Evolutionary conservation across 805 yeast species (phyloP).

Genomic region (Schwanniomyces pseudopolymorphus): DNA sequence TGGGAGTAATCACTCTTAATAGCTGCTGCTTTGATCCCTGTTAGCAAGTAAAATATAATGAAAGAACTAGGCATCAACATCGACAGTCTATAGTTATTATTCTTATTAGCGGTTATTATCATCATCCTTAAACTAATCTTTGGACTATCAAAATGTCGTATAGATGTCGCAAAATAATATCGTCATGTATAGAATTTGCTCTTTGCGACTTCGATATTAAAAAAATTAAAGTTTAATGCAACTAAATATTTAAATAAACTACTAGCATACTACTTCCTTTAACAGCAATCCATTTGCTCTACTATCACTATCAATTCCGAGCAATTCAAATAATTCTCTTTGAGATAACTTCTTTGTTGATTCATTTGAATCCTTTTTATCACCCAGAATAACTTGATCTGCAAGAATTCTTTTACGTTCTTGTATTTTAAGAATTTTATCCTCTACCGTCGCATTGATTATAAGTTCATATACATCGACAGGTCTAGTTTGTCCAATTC

Average conservation of each 20-base stretch:
- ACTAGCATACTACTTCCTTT: not conserved
- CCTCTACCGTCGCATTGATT: constrained; percentile 75
- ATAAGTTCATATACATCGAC: constrained; percentile 76
- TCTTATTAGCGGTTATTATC: not conserved
- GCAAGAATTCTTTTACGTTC: constrained; percentile 72
- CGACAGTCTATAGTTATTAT: not conserved
- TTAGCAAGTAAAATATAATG: not conserved
- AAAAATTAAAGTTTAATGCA: too few species aligned
- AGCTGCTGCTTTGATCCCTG: not conserved
- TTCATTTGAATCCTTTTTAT: not conserved
- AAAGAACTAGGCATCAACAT: not conserved
- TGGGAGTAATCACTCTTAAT: not conserved
- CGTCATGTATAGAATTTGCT: not conserved
- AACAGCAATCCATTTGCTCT: not conserved
- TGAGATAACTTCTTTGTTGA: not conserved
- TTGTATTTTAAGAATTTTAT: constrained; percentile 77
- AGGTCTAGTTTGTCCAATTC: constrained; percentile 72
- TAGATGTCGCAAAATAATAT: not conserved
- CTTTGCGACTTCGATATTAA: not conserved
- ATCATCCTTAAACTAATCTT: not conserved
- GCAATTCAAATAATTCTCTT: constrained; percentile 4
- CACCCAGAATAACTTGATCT: constrained; percentile 50
- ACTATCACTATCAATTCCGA: not conserved
- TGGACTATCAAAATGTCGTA: not conserved
- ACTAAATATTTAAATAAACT: not conserved